Base-by-base conservation (phyloP, 2,329 filamentous ascomycete species). In the Aureobasidium pullulans region DNA sequence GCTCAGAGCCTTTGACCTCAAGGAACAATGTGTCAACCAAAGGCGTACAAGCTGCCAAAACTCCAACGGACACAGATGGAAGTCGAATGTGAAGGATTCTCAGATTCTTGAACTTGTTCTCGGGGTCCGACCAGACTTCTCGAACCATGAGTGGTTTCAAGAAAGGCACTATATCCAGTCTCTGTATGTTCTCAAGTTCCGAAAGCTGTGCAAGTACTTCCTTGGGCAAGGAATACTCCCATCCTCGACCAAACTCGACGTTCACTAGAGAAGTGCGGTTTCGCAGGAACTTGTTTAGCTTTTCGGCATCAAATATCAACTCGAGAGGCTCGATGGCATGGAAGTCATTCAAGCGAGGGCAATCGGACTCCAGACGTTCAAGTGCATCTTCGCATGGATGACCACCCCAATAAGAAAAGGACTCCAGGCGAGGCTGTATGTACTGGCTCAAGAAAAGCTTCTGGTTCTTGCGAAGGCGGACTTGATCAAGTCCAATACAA, bases 361-460 rank as follows among this genome's bases (percentile, higher is more conserved):
- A 31, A 16, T 52, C 48, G 4, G 36, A 29, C 15, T 52, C 48
- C 48, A 52, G 11, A 15, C 23, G 11, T 29, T 40, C 48, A 4
- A 52, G 34, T 6, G 48, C 48, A 40, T 52, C 48, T 40, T 52
- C 48, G n/a, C 34, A 52, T 6, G 48, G 48, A 31, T 52, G 48
- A 11, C 48, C 48, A 31, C 48, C 48, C 48, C 36, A 40, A 9
- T 52, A 52, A 11, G 34, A 40, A 9, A 52, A 52, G 7, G 48
- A 52, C 15, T 52, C 48, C 9, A 52, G 36, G 11, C 48, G 16
- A 16, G 34, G 48, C 11, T 28, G 19, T 11, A 52, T 52, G 19
- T 52, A 52, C 15, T 52, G 48, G 11, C 19, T 7, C 2, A 52
- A 16, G 15, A 39, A 23, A 23, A 52, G 36, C 23, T 52, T 52